Base-by-base conservation (phyloP, 2,329 filamentous ascomycete genomes). In the Tympanopsis confertula region DNA sequence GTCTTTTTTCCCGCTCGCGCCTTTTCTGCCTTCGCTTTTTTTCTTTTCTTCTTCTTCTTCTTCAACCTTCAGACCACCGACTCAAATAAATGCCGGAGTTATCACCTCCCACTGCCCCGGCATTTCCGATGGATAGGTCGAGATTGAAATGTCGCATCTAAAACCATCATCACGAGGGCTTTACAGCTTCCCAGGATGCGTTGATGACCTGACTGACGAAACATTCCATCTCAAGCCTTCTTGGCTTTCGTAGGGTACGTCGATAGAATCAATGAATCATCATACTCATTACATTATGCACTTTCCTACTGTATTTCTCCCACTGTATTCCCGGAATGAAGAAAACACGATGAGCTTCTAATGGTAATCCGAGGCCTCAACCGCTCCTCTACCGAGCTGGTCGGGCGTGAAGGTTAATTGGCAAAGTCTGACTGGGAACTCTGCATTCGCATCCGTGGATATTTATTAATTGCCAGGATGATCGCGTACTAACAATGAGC, bases 131-230 rank as follows among this genome's bases (percentile, higher is more conserved):
- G 71, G 59, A 72, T 72, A 68, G 62, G 80, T 82, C 80, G 63
- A 85, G 80, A 86, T 62, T 52, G 66, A 69, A 52, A 42, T 57
- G 60, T 71, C 78, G 72, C 73, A 75, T 80, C 66, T 81, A 86
- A 86, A 86, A 86, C 81, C 80, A 80, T 85, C 71, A 73, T 77
- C 72, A 77, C 74, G 80, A 86, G 75, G 73, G 74, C 64, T 68
- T 61, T 58, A 59, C 56, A 64, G 66, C 68, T 67, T 66, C 66
- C 66, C 76, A 80, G 71, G 76, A 81, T 65, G 57, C 63, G 72
- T 61, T 71, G 74, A 77, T 72, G 74, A 81, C 75, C 75, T 78
- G 65, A 66, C 63, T 71, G 69, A 62, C 69, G 72, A 66, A 58
- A 78, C 74, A 77, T 33, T 33, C 30, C 15, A 28, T n/a, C 24